phyloP scores from a whole-genome alignment of 2,329 filamentous ascomycete genomes.

The Ceratocystis papillata region DNA sequence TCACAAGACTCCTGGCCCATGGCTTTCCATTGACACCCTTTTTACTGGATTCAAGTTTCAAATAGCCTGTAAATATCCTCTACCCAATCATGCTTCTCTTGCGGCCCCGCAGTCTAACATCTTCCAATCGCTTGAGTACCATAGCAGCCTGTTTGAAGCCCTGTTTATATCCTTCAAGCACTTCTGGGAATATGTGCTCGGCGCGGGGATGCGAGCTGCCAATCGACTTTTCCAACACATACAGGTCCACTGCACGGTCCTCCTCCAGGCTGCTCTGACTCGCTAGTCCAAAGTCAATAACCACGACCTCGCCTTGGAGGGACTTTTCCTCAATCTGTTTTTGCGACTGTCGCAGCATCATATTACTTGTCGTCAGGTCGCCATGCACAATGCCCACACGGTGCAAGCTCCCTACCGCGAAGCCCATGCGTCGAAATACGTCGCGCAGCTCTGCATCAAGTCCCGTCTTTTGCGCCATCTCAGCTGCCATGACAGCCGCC shows the following conservation, averaged over 20 bases:
- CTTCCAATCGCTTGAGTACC: slow-evolving; percentile 74
- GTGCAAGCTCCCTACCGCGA: slow-evolving; percentile 66
- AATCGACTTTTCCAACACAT: slow-evolving; percentile 90
- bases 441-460: slow-evolving; percentile 44
- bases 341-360: slow-evolving; percentile 58
- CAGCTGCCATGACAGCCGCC: background rate
- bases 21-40: background rate
- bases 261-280: slow-evolving; percentile 73
- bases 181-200: slow-evolving; percentile 61
- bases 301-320: slow-evolving; percentile 63
- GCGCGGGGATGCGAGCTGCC: slow-evolving; percentile 85
- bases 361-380: slow-evolving; percentile 92
- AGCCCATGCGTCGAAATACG: slow-evolving; percentile 61
- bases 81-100: slow-evolving; percentile 96
- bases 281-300: slow-evolving; percentile 92
- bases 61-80: background rate
- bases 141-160: slow-evolving; percentile 63
- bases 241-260: slow-evolving; percentile 89
- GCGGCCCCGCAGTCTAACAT: slow-evolving; percentile 83
- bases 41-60: background rate
- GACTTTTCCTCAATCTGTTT: slow-evolving; percentile 26
- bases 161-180: slow-evolving; percentile 62
- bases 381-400: slow-evolving; percentile 81
- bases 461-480: slow-evolving; percentile 31
- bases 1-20: background rate